phyloP scores from a whole-genome alignment of 768 basidiomycete species.

The Dioszegia aurantiaca region DNA sequence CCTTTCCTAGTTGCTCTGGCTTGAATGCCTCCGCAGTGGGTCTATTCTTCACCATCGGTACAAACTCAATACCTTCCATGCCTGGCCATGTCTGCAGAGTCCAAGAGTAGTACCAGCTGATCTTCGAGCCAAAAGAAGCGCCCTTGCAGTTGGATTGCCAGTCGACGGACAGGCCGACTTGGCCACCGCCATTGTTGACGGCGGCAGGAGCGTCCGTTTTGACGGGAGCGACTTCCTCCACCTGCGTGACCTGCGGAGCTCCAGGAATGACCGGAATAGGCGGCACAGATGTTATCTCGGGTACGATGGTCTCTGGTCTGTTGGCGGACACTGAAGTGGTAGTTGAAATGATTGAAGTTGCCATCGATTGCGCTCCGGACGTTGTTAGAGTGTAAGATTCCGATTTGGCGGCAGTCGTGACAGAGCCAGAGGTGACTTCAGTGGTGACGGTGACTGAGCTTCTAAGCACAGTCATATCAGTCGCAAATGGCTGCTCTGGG shows the following conservation, averaged over 20 bases:
- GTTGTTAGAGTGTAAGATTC: too few relatives aligned
- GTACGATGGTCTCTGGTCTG: too few relatives aligned
- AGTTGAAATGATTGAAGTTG: too few relatives aligned
- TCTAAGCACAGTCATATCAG: too few relatives aligned
- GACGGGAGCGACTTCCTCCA: neutral
- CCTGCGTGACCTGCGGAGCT: neutral
- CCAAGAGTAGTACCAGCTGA: constrained; percentile 37
- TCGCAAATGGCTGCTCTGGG: too few relatives aligned
- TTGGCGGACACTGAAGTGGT: too few relatives aligned
- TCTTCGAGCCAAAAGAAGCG: constrained; percentile 4
- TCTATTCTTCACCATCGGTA: constrained; percentile 26
- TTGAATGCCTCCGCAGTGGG: constrained; percentile 6
- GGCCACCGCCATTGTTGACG: neutral
- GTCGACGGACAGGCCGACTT: constrained; percentile 15
- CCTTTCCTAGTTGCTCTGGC: constrained; percentile 7
- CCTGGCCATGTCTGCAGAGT: constrained; percentile 9
- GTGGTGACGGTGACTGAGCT: too few relatives aligned
- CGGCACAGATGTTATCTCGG: neutral
- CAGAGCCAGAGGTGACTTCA: too few relatives aligned
- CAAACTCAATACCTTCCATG: constrained; percentile 24
- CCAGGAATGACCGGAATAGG: neutral
- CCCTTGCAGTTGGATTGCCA: neutral
- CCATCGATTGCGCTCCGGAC: too few relatives aligned
- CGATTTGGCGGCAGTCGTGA: too few relatives aligned
- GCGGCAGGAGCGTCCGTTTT: neutral